Base-by-base conservation (phyloP, 768 basidiomycete species). In the Lyophyllum semitale region DNA sequence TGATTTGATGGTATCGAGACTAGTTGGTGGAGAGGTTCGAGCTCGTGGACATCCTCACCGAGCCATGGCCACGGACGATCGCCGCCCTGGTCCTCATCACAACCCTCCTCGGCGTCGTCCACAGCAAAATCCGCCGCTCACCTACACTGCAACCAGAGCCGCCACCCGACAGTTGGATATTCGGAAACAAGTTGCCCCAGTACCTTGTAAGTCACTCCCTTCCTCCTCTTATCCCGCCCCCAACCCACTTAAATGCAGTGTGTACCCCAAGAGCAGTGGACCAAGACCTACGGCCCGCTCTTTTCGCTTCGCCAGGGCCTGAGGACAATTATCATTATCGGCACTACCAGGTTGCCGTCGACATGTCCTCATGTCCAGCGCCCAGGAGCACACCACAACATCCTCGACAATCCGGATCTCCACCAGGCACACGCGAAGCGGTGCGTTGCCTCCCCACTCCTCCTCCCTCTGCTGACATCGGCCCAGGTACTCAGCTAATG, bases 271-370 rank as follows among this genome's bases (percentile, higher is more conserved):
- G 80, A 83, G 33, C 76, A 82, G 58, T 85, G 84, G 80, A 78
- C 81, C 7, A 75, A 84, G 62, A 64, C 78, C 58, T 87, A 87
- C 57, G 87, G 86, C 0, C 81, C 85, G 0, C 72, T 88, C 8
- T 84, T 86, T 59, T 78, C 82, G 0, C 66, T 88, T 2, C 75
- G 80, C 0, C 72, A 82, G 52, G 85, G 87, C 1, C 63, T 72
- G 12, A 68, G 67, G 9, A 73, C 70, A 9, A 71, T 75, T 40
- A 66, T 82, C 52, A 71, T 85, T 41, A 73, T 84, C 26, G 80
- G 0, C 70, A 81, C 2, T 64, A 81, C 47, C 66, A 85, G 66
- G 84, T 83, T 30, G 84, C 85, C 0, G 75, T 85, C 0, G 84
- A 87, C 20, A 80, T 87, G 75, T 82, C 13, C 72, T 85, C 25